Conservation (phyloP, 768 basidiomycete genomes). For the Pleurotus ostreatus region DNA sequence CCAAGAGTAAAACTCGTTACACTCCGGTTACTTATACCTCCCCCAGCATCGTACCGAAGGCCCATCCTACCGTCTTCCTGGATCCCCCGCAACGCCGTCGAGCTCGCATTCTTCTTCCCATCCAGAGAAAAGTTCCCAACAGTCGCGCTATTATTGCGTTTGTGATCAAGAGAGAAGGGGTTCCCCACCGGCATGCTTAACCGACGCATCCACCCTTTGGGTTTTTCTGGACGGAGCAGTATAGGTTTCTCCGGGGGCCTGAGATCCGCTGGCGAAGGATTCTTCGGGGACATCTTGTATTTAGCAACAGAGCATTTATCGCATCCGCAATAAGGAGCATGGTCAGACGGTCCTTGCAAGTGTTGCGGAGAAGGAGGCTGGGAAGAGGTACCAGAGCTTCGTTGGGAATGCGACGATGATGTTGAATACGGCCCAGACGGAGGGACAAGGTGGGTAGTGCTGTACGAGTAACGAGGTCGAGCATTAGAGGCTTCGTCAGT, state of each 20-base stretch:
- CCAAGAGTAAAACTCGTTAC: slow-evolving; percentile 42
- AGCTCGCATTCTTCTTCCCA: slow-evolving; percentile 48
- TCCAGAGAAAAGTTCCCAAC: slow-evolving; percentile 31
- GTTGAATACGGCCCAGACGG: slow-evolving; percentile 22
- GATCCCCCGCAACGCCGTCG: slow-evolving; percentile 29
- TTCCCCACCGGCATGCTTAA: slow-evolving; percentile 70
- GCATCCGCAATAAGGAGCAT: slow-evolving; percentile 67
- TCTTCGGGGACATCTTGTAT: slow-evolving; percentile 36
- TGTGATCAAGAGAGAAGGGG: slow-evolving; percentile 46
- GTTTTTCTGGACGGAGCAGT: slow-evolving; percentile 45
- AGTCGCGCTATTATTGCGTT: slow-evolving; percentile 23
- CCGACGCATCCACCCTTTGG: slow-evolving; percentile 72
- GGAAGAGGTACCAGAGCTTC: slow-evolving; percentile 18
- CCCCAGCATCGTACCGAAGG: slow-evolving; percentile 30
- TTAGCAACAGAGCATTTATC: slow-evolving; percentile 57
- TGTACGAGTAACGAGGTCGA: slow-evolving; percentile 32
- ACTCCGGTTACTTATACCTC: slow-evolving; percentile 44
- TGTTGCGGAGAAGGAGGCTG: slow-evolving; percentile 11
- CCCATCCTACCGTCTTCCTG: slow-evolving; percentile 46
- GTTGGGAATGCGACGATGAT: slow-evolving; percentile 20
- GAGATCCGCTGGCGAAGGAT: slow-evolving; percentile 26
- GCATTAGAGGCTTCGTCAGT: slow-evolving; percentile 1
- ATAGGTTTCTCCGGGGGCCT: slow-evolving; percentile 41
- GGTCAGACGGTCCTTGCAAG: slow-evolving; percentile 27
- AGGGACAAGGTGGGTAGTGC: slow-evolving; percentile 37